Conservation (phyloP, 2,329 filamentous ascomycete genomes). For the Monosporascus sp. region DNA sequence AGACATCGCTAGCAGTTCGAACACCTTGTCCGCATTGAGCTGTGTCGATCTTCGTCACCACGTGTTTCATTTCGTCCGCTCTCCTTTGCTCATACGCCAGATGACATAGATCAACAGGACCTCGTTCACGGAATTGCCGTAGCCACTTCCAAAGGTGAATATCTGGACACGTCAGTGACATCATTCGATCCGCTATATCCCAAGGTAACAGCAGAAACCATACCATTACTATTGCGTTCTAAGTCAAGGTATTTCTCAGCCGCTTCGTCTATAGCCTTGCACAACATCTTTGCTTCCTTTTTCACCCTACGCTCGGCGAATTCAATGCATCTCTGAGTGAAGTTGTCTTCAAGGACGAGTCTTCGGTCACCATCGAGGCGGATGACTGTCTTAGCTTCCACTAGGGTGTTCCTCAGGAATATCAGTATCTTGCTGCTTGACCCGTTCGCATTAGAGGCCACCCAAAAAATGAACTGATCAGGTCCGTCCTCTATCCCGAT, state of each 20-base stretch:
- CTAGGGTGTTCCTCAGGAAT: constrained; percentile 28
- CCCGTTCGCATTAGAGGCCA: constrained; percentile 34
- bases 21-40: not conserved
- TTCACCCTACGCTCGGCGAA: constrained; percentile 10
- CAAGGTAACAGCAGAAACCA: not conserved
- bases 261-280: not conserved
- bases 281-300: constrained; percentile 7
- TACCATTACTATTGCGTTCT: constrained; percentile 1
- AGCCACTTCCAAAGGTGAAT: not conserved
- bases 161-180: not conserved
- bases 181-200: not conserved
- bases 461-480: constrained; percentile 35
- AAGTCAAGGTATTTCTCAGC: not conserved
- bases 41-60: constrained; percentile 6
- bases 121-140: not conserved
- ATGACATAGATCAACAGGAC: not conserved
- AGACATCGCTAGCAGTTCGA: constrained; percentile 6
- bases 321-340: constrained; percentile 16
- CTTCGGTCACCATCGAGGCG: not conserved
- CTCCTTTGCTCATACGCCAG: not conserved
- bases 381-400: constrained; percentile 2
- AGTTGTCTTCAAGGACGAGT: constrained; percentile 3
- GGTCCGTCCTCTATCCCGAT: constrained; percentile 34
- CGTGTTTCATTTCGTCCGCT: not conserved
- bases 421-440: constrained; percentile 11